Evolutionary conservation across 176 grass and related monocot species (phyloP).

Genomic region (Carex cristatella): DNA sequence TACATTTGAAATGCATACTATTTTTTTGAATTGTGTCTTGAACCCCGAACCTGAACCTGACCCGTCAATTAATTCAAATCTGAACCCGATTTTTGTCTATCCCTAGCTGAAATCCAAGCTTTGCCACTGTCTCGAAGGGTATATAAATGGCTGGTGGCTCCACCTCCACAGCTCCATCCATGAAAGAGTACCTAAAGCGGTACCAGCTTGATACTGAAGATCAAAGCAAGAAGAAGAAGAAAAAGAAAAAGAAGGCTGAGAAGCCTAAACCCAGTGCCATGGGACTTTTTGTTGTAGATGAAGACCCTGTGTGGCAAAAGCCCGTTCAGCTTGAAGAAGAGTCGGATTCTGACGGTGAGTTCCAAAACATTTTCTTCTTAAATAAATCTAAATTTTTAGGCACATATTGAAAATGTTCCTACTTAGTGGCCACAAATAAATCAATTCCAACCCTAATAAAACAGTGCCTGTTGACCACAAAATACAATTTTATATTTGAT

Average conservation of each 20-base stretch:
- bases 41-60: no score
- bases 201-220: conserved; percentile 47
- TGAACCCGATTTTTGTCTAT: no score
- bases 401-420: not conserved
- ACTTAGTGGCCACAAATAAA: not conserved
- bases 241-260: conserved; percentile 68
- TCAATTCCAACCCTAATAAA: not conserved
- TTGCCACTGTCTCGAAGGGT: not conserved
- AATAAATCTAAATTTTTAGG: not conserved
- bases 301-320: conserved; percentile 96
- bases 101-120: no score
- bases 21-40: no score
- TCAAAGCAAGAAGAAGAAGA: conserved; percentile 40
- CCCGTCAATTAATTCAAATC: no score
- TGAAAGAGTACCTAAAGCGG: conserved; percentile 89
- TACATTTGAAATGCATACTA: no score
- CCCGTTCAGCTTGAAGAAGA: conserved; percentile 69
- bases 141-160: conserved; percentile 22
- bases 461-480: not conserved
- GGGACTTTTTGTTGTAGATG: conserved; percentile 77
- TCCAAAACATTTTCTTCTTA: not conserved
- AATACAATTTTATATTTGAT: not conserved
- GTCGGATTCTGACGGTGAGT: conserved; percentile 8
- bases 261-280: conserved; percentile 41
- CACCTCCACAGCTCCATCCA: conserved; percentile 34